Percentiles rank a stretch among this genome's conserved stretches.
These are phyloP conservation scores for Fusarium marasasianum DNA, from an alignment of 2,329 filamentous ascomycete genomes.

Conservation along the genomic window DNA sequence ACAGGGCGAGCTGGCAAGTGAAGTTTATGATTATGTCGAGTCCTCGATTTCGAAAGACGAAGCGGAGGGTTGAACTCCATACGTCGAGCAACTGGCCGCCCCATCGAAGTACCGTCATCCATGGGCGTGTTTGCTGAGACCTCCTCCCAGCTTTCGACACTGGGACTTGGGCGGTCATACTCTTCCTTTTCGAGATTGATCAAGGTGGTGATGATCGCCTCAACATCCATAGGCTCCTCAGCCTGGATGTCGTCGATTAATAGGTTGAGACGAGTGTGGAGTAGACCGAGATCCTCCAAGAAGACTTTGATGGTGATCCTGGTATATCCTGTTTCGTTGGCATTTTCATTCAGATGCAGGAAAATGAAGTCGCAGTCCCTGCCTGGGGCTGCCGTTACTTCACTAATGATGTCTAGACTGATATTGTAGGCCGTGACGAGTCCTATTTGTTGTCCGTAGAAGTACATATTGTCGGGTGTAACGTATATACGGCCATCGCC, in stretches of 20 bases:
- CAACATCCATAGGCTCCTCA: constrained; percentile 72
- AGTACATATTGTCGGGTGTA: constrained; percentile 88
- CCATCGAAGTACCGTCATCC: constrained; percentile 58
- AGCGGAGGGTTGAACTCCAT: constrained; percentile 50
- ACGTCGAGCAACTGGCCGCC: constrained; percentile 48
- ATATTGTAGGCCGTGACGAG: constrained; percentile 85
- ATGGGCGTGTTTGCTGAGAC: constrained; percentile 70
- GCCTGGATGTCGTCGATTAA: constrained; percentile 82
- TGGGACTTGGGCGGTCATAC: constrained; percentile 70
- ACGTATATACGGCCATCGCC: constrained; percentile 83
- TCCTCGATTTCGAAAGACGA: constrained; percentile 46
- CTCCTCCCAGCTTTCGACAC: constrained; percentile 92
- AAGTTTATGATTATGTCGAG: constrained; percentile 70
- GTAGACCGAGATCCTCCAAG: constrained; percentile 82
- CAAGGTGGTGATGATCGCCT: constrained; percentile 76
- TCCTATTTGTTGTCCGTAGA: constrained; percentile 95
- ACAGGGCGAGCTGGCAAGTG: constrained; percentile 84
- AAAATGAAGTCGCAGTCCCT: constrained; percentile 94
- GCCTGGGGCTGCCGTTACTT: constrained; percentile 89
- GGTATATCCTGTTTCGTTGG: constrained; percentile 70
- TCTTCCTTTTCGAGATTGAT: constrained; percentile 77
- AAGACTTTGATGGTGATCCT: constrained; percentile 92
- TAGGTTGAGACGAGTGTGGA: constrained; percentile 86
- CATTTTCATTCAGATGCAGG: constrained; percentile 75
- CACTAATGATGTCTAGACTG: constrained; percentile 78